Base-by-base conservation (phyloP, 371 early-diverging fungal genomes). In the Rhizopus arrhizus region DNA sequence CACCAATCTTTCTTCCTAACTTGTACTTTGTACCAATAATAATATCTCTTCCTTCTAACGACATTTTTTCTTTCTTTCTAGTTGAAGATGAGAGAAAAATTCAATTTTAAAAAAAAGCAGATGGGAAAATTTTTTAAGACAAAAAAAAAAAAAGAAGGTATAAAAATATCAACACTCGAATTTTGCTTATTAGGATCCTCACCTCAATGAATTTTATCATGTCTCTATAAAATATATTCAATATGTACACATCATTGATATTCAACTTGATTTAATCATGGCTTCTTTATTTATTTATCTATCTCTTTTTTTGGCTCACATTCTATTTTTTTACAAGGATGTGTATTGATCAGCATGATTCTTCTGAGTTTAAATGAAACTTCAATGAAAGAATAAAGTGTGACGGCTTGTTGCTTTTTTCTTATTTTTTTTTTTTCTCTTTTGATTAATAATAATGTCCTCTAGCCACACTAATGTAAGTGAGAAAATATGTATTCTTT, bases 1-100 rank as follows among this genome's bases (percentile, higher is more conserved):
- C 90, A 59, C 99, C 99, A 77, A 99, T 96, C 85, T 98, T 98
- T 64, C 94, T 84, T 51, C 96, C 95, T 55, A 99, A 78, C 65
- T 91, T 84, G 83, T 93, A 98, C 76, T 95, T 95, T 81, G 90
- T 89, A 61, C 93, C 97, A 62, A 75, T 63, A 52, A 76, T 63
- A 61, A 70, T 72, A 50, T 77, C 73, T 69, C 74, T 66, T 67
- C 76, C 79, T 66, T 78, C 79, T 52, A 78, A 68, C 29, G 79
- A 75, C 79, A 78, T 74, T 31, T 51, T 52, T 32, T 42, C 3
- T 12, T 42, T 33, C 60, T 56, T 52, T 59, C 12, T 51, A 52
- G 7, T 28, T n/a, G n/a, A 43, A 43, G 43, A 43, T 43, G 43
- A 15, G 15, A 43, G 22, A 22, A 22, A 22, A 22, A 22, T 22